Evolutionary conservation across 768 basidiomycete genomes (phyloP).

Genomic region (Amanita molliuscula): DNA sequence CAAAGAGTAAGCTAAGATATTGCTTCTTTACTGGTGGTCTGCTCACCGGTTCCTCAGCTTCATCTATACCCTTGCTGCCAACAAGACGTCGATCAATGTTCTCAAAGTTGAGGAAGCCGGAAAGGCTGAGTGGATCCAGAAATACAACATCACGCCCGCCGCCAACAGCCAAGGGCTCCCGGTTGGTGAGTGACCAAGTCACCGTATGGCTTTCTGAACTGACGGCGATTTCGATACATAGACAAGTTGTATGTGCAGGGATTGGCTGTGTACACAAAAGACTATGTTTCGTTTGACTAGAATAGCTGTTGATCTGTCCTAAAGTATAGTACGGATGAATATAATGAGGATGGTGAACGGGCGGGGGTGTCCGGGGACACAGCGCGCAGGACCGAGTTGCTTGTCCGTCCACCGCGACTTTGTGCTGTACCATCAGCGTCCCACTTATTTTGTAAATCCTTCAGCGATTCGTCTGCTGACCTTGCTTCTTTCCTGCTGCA

Average conservation of each 20-base stretch:
- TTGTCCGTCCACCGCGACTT: conserved; percentile 9
- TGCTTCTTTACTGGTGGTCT: not conserved
- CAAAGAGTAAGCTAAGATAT: not conserved
- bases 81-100: not conserved
- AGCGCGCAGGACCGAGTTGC: not conserved
- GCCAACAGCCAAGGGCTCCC: not conserved
- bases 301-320: too few species aligned
- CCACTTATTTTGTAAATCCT: conserved; percentile 10
- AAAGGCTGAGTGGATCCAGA: not conserved
- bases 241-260: not conserved
- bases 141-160: not conserved
- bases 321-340: not conserved
- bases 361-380: conserved; percentile 1
- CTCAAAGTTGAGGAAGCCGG: not conserved
- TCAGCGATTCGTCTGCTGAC: not conserved
- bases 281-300: too few species aligned
- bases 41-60: not conserved
- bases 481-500: conserved; percentile 8
- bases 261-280: not conserved
- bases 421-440: conserved; percentile 10
- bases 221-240: not conserved
- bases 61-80: not conserved
- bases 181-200: not conserved
- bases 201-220: not conserved
- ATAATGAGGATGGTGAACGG: not conserved